Percentiles rank a stretch among this genome's conserved stretches.
phyloP scores from a whole-genome alignment of 768 basidiomycete species.

The Rhodosporidiobolus odoratus region DNA sequence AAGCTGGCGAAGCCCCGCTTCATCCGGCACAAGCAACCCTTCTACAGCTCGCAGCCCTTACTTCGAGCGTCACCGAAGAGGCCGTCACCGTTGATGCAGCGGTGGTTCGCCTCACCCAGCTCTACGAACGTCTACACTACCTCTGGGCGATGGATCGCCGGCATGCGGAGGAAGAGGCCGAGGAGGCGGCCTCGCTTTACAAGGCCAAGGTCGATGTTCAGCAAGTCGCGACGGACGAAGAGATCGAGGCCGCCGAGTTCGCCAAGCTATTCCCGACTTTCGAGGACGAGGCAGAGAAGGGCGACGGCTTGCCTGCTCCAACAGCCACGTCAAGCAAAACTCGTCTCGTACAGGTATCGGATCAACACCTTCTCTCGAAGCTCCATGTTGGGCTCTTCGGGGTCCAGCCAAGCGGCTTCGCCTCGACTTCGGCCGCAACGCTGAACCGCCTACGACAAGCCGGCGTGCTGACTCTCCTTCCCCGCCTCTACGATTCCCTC shows the following conservation, averaged over 20 bases:
- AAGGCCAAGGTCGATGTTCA: conserved; percentile 58
- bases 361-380: conserved; percentile 28
- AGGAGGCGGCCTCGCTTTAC: conserved; percentile 69
- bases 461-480: conserved; percentile 23
- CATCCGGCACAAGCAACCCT: conserved; percentile 32
- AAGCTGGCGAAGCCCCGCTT: conserved; percentile 30
- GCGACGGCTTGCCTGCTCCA: background rate
- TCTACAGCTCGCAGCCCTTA: conserved; percentile 42
- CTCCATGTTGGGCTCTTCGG: conserved; percentile 29
- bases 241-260: conserved; percentile 78
- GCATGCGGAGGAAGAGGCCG: conserved; percentile 60
- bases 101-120: conserved; percentile 50
- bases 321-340: background rate
- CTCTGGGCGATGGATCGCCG: conserved; percentile 79
- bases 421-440: background rate
- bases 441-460: conserved; percentile 16
- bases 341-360: conserved; percentile 23
- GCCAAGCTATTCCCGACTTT: conserved; percentile 77
- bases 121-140: conserved; percentile 66
- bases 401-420: background rate
- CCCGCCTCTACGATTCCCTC: conserved; percentile 25
- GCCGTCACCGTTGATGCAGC: conserved; percentile 1
- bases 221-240: conserved; percentile 60
- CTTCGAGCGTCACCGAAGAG: conserved; percentile 49
- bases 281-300: conserved; percentile 46